These are phyloP conservation scores for Pythium coloratum DNA, from an alignment of 352 stramenopile genomes.

Conservation along the genomic window DNA sequence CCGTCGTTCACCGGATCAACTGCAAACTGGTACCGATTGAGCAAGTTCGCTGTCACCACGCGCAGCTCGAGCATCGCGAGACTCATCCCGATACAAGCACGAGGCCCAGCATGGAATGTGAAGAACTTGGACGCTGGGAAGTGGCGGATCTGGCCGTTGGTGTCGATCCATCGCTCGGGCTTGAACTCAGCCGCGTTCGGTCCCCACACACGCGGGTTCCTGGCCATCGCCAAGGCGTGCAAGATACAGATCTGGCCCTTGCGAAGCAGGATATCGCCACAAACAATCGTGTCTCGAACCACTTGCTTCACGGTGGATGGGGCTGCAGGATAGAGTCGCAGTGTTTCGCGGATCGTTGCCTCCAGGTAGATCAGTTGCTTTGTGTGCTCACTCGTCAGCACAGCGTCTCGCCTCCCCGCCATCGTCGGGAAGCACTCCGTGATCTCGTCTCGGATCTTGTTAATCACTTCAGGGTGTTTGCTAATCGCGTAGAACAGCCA, in stretches of 20 bases:
- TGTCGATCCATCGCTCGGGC: constrained; percentile 59
- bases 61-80: constrained; percentile 42
- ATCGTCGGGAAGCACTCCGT: constrained; percentile 21
- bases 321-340: constrained; percentile 63
- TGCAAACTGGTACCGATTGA: constrained; percentile 15
- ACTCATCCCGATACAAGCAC: constrained; percentile 37
- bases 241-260: constrained; percentile 31
- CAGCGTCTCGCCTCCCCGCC: constrained; percentile 23
- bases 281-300: constrained; percentile 56
- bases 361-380: constrained; percentile 58
- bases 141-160: constrained; percentile 9
- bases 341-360: constrained; percentile 56
- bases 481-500: constrained; percentile 77
- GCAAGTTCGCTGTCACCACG: constrained; percentile 23
- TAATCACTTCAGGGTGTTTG: constrained; percentile 52
- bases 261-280: constrained; percentile 28
- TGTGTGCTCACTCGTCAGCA: constrained; percentile 44
- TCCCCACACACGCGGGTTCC: constrained; percentile 43
- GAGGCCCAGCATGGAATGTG: constrained; percentile 34
- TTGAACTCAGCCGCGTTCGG: constrained; percentile 56
- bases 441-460: constrained; percentile 51
- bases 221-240: constrained; percentile 34
- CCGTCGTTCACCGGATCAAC: constrained; percentile 20
- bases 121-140: constrained; percentile 31
- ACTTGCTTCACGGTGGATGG: constrained; percentile 60